Percentiles rank a stretch among this genome's conserved stretches.
phyloP scores from a whole-genome alignment of 23 red algal species.

The Gracilariopsis chorda region DNA sequence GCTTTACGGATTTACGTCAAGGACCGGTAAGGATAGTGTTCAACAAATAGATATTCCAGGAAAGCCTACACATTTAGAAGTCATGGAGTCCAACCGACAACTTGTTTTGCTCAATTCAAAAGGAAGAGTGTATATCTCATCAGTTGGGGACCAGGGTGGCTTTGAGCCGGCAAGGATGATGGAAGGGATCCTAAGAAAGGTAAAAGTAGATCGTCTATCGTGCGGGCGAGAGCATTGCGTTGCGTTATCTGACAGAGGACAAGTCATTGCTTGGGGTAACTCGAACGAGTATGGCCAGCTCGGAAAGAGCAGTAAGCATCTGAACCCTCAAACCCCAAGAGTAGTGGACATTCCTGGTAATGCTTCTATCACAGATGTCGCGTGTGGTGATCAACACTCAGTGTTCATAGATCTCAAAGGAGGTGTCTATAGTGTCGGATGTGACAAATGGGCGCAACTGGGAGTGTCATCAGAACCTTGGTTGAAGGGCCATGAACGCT shows the following conservation, averaged over 20 bases:
- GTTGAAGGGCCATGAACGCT: background rate
- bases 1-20: background rate
- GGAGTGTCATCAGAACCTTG: constrained; percentile 57
- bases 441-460: constrained; percentile 50
- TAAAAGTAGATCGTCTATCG: background rate
- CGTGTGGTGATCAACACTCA: constrained; percentile 49
- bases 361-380: background rate
- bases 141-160: background rate
- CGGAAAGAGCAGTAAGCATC: background rate
- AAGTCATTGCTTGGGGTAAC: constrained; percentile 30
- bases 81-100: constrained; percentile 8
- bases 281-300: constrained; percentile 33
- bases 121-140: background rate
- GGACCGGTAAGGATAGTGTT: background rate
- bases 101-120: constrained; percentile 4
- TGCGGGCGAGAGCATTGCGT: constrained; percentile 52
- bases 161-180: constrained; percentile 3
- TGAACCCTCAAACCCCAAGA: background rate
- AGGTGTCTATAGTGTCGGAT: constrained; percentile 5
- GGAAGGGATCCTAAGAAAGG: background rate
- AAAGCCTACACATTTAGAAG: constrained; percentile 6
- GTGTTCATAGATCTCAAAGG: constrained; percentile 28
- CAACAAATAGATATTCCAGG: background rate
- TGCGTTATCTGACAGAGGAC: constrained; percentile 14
- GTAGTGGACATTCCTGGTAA: background rate